Percentiles rank a stretch among this genome's conserved stretches.
Evolutionary conservation across 2,329 filamentous ascomycete genomes (phyloP).

Genomic region (Ophiostoma australiae): DNA sequence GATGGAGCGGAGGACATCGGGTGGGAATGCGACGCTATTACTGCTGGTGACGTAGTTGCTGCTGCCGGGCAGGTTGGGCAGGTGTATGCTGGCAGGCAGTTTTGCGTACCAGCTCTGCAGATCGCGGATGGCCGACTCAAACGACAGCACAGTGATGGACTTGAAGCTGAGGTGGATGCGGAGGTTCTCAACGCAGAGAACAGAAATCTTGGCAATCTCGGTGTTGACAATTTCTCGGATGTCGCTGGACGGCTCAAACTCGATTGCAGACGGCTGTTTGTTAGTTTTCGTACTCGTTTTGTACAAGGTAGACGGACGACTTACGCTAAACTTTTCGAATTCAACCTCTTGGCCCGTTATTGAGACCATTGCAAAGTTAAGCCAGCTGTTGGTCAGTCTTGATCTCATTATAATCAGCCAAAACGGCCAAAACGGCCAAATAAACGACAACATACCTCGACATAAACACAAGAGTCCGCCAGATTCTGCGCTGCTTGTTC

Average conservation of each 20-base stretch:
- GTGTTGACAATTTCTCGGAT: constrained; percentile 31
- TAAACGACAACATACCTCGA: constrained; percentile 32
- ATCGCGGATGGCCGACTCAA: constrained; percentile 32
- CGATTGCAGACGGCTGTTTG: constrained; percentile 25
- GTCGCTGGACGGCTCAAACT: constrained; percentile 28
- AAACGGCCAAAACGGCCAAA: not conserved
- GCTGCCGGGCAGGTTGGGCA: constrained; percentile 23
- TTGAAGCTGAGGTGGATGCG: constrained; percentile 32
- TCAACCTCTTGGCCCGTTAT: constrained; percentile 31
- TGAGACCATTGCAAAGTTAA: constrained; percentile 33
- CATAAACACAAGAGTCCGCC: constrained; percentile 34
- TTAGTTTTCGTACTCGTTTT: not conserved
- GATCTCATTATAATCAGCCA: no score
- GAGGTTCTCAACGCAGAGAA: constrained; percentile 33
- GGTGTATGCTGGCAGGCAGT: constrained; percentile 30
- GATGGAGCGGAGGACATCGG: constrained; percentile 28
- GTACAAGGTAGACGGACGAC: not conserved
- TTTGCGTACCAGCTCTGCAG: constrained; percentile 32
- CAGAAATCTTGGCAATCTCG: constrained; percentile 32
- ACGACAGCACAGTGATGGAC: constrained; percentile 29
- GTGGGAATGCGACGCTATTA: constrained; percentile 20
- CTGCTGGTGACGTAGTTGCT: not conserved
- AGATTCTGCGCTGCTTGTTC: constrained; percentile 30
- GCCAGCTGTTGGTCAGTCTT: constrained; percentile 28
- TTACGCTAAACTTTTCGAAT: constrained; percentile 24